Conservation (phyloP, 768 basidiomycete genomes). For the Mycena vulgaris region DNA sequence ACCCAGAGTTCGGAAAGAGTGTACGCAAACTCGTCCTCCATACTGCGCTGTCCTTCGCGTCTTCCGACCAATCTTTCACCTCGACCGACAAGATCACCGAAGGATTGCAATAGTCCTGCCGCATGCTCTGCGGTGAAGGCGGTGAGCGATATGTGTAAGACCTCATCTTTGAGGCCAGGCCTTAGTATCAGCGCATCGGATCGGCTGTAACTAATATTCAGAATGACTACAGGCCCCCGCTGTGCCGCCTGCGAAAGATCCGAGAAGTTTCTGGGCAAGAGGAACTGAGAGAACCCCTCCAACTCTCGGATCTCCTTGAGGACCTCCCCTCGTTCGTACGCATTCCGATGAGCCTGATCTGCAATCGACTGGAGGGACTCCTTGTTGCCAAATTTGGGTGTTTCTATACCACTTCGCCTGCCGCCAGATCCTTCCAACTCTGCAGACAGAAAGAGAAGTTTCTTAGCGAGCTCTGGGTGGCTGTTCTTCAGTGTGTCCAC, state of each 20-base stretch:
- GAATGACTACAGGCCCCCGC: no score
- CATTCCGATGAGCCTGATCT: no score
- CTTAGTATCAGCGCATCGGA: conserved; percentile 57
- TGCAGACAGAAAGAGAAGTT: background rate
- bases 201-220: conserved; percentile 46
- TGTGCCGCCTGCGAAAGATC: no score
- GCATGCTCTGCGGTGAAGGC: background rate
- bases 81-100: background rate
- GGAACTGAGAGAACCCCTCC: no score
- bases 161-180: conserved; percentile 9
- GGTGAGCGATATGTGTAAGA: conserved; percentile 28
- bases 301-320: no score
- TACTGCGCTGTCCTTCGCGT: background rate
- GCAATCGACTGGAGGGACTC: background rate
- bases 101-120: background rate
- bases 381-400: background rate
- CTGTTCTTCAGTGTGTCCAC: conserved; percentile 33
- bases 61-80: conserved; percentile 5
- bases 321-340: no score
- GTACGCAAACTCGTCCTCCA: background rate
- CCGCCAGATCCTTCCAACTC: background rate
- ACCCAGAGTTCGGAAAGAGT: conserved; percentile 12
- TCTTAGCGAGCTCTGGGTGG: background rate
- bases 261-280: no score
- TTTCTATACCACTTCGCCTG: background rate